Percentiles rank a stretch among this genome's conserved stretches.
These are phyloP conservation scores for Clarireedia monteithiana DNA, from an alignment of 2,329 filamentous ascomycete genomes.

Conservation along the genomic window DNA sequence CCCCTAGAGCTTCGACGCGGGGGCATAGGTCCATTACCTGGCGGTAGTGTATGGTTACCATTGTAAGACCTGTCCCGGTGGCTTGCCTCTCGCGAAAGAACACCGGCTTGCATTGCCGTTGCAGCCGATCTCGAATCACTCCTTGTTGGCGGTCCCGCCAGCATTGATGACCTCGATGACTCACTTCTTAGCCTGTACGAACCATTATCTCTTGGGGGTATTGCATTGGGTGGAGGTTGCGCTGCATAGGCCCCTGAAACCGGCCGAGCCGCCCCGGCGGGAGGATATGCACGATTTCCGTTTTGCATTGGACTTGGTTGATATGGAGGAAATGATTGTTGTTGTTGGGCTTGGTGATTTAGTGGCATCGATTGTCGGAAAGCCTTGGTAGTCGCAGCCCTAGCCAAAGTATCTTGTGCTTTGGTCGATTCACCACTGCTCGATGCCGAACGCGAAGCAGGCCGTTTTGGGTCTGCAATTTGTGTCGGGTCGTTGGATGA, in stretches of 20 bases:
- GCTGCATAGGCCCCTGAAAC: slow-evolving; percentile 39
- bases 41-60: slow-evolving; percentile 42
- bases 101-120: slow-evolving; percentile 48
- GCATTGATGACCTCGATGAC: slow-evolving; percentile 48
- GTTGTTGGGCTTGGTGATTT: slow-evolving; percentile 36
- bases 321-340: slow-evolving; percentile 36
- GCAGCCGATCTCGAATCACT: slow-evolving; percentile 53
- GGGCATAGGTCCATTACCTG: slow-evolving; percentile 56
- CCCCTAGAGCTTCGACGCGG: slow-evolving; percentile 71
- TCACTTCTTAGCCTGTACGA: slow-evolving; percentile 51
- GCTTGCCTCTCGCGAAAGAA: slow-evolving; percentile 61
- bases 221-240: slow-evolving; percentile 33
- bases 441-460: slow-evolving; percentile 19
- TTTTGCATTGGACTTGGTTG: slow-evolving; percentile 35
- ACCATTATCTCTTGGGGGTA: slow-evolving; percentile 30
- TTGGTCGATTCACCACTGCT: slow-evolving; percentile 27
- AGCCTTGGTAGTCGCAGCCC: slow-evolving; percentile 26
- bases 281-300: slow-evolving; percentile 30
- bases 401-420: slow-evolving; percentile 18
- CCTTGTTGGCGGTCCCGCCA: slow-evolving; percentile 43
- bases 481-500: slow-evolving; percentile 12
- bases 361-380: slow-evolving; percentile 37
- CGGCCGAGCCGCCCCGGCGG: slow-evolving; percentile 32
- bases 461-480: slow-evolving; percentile 14
- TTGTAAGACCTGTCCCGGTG: slow-evolving; percentile 63